Evolutionary conservation across 2,329 filamentous ascomycete species (phyloP), one percentile per base, ranked within the genome.

Genomic region (Colletotrichum kahawae): DNA sequence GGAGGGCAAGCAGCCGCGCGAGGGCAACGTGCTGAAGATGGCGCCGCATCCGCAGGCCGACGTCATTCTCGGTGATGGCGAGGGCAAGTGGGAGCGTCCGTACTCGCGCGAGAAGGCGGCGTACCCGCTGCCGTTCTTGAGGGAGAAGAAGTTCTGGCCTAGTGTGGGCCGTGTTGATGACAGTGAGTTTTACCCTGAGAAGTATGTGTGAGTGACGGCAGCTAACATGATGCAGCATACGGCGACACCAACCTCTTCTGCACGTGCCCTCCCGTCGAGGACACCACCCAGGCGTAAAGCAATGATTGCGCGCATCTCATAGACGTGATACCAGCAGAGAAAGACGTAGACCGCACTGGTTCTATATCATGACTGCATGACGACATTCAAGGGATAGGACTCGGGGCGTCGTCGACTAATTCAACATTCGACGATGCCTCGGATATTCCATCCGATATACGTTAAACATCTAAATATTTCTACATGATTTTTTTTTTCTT

Each of bases 81-180:
- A 83, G 21, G 84, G 84, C 75, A 85, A 95, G 79, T 98, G 96
- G 96, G 89, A 95, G 77, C 89, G 96, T n/a, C 88, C 92, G 1
- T 98, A 98, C 83, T 91, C 89, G 1, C 88, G 95, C 33, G 93
- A 97, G 86, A 90, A 93, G 85, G 96, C 96, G 1, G 96, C 95
- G 1, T 98, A 98, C 83, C 96, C 96, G 21, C 83, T 98, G 77
- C 88, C 92, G 0, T 98, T 92, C 85, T 86, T 98, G 77, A 91
- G 91, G 83, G 95, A 98, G 91, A 98, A 97, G 93, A 98, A 98
- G 89, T 98, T 98, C 87, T 98, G 96, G 96, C 96, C 96, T 0
- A 93, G 88, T 43, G 95, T 98, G 16, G 95, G 94, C 8, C 90
- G 96, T 83, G 88, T 98, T 24, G 94, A 98, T 83, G 96, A 98